Evolutionary conservation across 2,329 filamentous ascomycete genomes (phyloP).

Genomic region (Septoria linicola): DNA sequence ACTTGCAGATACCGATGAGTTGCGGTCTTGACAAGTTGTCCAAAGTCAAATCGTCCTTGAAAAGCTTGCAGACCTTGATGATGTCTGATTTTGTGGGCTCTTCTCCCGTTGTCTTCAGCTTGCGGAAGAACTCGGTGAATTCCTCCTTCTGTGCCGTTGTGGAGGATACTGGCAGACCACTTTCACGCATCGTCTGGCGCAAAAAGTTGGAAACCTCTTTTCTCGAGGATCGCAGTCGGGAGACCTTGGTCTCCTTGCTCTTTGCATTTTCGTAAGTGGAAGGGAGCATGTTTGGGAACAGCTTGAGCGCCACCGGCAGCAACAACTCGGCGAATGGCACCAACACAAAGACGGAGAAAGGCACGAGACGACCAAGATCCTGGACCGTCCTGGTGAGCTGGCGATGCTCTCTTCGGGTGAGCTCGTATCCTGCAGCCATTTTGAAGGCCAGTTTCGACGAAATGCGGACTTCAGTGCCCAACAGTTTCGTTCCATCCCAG

Average conservation of each 20-base stretch:
- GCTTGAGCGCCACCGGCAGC: slow-evolving; percentile 82
- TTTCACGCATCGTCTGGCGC: slow-evolving; percentile 83
- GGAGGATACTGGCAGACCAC: slow-evolving; percentile 82
- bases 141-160: slow-evolving; percentile 88
- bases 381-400: slow-evolving; percentile 91
- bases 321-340: slow-evolving; percentile 94
- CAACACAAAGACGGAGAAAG: slow-evolving; percentile 95
- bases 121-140: slow-evolving; percentile 95
- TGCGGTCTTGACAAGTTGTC: slow-evolving; percentile 96
- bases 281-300: slow-evolving; percentile 96
- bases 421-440: slow-evolving; percentile 97
- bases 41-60: slow-evolving; percentile 94
- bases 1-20: slow-evolving; percentile 94
- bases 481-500: slow-evolving; percentile 96
- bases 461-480: slow-evolving; percentile 89
- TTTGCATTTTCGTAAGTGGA: slow-evolving; percentile 95
- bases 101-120: slow-evolving; percentile 87
- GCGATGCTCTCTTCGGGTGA: slow-evolving; percentile 87
- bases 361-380: slow-evolving; percentile 86
- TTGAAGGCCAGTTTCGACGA: slow-evolving; percentile 88
- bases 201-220: slow-evolving; percentile 94
- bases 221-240: slow-evolving; percentile 74
- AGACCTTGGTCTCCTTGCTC: slow-evolving; percentile 85
- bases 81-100: slow-evolving; percentile 84
- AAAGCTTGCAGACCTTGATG: slow-evolving; percentile 98